These are phyloP conservation scores for Plantago major DNA, from an alignment of 257 asterid species.

Conservation along the genomic window DNA sequence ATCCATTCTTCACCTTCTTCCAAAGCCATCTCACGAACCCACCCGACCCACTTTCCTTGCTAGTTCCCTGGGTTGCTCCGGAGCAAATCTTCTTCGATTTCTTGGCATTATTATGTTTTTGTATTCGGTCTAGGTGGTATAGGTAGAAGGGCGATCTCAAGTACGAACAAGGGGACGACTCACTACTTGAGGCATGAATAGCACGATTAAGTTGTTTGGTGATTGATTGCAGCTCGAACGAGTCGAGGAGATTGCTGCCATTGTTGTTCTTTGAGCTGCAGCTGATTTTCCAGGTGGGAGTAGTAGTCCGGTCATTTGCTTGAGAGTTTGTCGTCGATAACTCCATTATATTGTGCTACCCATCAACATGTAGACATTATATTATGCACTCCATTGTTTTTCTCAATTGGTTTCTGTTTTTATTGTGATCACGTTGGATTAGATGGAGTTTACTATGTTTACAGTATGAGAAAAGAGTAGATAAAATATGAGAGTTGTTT, in stretches of 20 bases:
- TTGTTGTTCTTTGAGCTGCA: conserved; percentile 28
- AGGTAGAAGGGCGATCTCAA: conserved; percentile 35
- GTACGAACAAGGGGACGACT: conserved; percentile 37
- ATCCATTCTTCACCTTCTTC: conserved; percentile 32
- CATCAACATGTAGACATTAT: too few species aligned
- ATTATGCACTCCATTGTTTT: too few species aligned
- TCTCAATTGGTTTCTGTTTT: too few species aligned
- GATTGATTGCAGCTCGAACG: conserved; percentile 46
- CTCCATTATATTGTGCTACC: conserved; percentile 22
- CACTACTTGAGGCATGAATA: conserved; percentile 35
- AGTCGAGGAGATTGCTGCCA: conserved; percentile 59
- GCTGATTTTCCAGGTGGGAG: conserved; percentile 25
- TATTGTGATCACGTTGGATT: neutral
- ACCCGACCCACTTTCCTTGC: conserved; percentile 19
- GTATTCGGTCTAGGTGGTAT: conserved; percentile 31
- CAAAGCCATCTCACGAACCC: conserved; percentile 28
- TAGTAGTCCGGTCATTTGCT: conserved; percentile 19
- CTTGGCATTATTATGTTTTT: conserved; percentile 27
- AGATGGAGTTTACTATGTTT: too few species aligned
- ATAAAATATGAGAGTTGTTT: too few species aligned
- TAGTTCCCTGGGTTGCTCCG: neutral
- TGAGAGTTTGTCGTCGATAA: conserved; percentile 21
- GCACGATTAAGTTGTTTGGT: conserved; percentile 56
- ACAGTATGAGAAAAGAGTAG: too few species aligned
- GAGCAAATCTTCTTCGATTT: conserved; percentile 34